Percentiles rank a stretch among this genome's conserved stretches.
Evolutionary conservation across 305 asterid species (phyloP).

Genomic region (Solanum hybrid): DNA sequence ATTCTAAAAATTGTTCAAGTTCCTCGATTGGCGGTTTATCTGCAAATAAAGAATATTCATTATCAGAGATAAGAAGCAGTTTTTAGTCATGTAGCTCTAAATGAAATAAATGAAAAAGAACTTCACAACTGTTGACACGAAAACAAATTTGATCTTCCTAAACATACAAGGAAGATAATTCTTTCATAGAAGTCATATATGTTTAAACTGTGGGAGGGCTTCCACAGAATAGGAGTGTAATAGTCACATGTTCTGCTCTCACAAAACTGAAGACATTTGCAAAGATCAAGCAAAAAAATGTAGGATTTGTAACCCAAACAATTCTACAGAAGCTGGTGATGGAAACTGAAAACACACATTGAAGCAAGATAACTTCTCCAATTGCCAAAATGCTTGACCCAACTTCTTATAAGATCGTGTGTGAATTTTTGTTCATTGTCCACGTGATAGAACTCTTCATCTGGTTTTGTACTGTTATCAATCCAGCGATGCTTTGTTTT

Average conservation of each 20-base stretch:
- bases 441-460: background rate
- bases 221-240: background rate
- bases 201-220: background rate
- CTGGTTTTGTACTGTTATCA: background rate
- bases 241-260: background rate
- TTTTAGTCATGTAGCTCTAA: background rate
- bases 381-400: background rate
- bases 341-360: background rate
- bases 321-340: background rate
- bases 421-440: background rate
- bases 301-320: background rate
- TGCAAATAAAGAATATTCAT: conserved; percentile 19
- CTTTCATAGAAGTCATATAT: background rate
- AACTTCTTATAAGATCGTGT: background rate
- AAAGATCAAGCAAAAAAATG: background rate
- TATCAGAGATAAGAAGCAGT: conserved; percentile 11
- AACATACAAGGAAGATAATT: background rate
- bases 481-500: background rate
- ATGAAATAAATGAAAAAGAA: background rate
- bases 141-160: background rate
- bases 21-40: conserved; percentile 94
- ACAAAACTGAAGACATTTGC: background rate
- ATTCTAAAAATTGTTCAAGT: conserved; percentile 77
- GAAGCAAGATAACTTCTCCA: background rate
- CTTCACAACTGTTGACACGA: background rate